A percentile compares a stretch with the other conserved stretches of the same genome.
Conservation (phyloP, 805 yeast genomes). For the Nakazawaea pomicola region DNA sequence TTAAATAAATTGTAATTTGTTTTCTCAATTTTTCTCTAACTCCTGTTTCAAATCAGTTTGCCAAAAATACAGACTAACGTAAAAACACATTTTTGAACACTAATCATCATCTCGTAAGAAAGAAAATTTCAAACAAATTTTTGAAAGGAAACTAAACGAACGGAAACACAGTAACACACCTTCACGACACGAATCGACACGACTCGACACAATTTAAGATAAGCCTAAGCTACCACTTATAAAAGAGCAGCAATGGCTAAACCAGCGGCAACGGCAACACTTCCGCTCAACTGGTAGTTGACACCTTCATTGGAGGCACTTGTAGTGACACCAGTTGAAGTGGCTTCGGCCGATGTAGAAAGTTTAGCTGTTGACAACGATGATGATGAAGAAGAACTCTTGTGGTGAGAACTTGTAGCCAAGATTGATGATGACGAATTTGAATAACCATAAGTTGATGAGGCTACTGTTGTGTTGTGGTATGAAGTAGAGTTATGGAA, state of each 20-base stretch:
- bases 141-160: too few relatives aligned
- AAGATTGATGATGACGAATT: constrained; percentile 12
- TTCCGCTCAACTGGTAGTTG: constrained; percentile 26
- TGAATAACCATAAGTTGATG: neutral
- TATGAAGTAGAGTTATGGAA: constrained; percentile 4
- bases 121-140: too few relatives aligned
- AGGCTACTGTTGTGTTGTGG: constrained; percentile 10
- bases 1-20: too few relatives aligned
- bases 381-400: constrained; percentile 16
- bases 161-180: too few relatives aligned
- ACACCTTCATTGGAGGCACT: constrained; percentile 30
- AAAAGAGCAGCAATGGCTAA: constrained; percentile 31
- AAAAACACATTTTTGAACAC: too few relatives aligned
- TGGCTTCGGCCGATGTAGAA: neutral
- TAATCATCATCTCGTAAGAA: too few relatives aligned
- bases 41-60: too few relatives aligned
- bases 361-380: constrained; percentile 5
- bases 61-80: too few relatives aligned
- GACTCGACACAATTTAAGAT: neutral
- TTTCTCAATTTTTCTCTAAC: too few relatives aligned
- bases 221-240: constrained; percentile 15
- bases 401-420: constrained; percentile 12
- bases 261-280: constrained; percentile 30
- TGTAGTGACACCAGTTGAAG: constrained; percentile 20
- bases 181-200: neutral